Conservation (phyloP, 169 alveolate species). For the Plasmodium vinckei region DNA sequence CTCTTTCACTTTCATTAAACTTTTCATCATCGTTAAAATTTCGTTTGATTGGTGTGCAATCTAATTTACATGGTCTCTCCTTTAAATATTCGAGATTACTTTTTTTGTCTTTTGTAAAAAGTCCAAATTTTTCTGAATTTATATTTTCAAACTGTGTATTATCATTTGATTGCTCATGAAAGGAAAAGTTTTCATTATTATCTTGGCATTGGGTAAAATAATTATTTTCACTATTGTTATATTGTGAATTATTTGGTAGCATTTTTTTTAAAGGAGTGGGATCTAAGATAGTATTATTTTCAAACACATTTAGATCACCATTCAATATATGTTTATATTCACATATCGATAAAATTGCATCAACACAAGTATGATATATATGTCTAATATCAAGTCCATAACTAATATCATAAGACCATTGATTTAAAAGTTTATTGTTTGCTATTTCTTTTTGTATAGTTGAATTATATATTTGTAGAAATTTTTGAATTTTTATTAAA, state of each 20-base stretch:
- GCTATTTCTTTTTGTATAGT: constrained; percentile 74
- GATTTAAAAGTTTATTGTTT: constrained; percentile 23
- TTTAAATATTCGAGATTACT: constrained; percentile 27
- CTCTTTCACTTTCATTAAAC: neutral
- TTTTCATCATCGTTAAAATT: neutral
- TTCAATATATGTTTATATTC: constrained; percentile 36
- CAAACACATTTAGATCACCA: neutral
- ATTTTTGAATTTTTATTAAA: constrained; percentile 35
- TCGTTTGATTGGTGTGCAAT: constrained; percentile 61
- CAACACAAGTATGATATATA: constrained; percentile 65
- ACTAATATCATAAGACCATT: constrained; percentile 69
- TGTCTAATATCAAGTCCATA: constrained; percentile 69
- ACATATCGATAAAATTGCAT: constrained; percentile 56
- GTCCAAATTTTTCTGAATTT: constrained; percentile 5
- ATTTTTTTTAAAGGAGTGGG: neutral
- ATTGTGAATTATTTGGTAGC: neutral
- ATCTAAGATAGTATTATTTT: constrained; percentile 35
- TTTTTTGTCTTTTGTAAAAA: constrained; percentile 37
- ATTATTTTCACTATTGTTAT: neutral
- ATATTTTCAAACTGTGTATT: neutral
- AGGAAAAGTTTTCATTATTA: too few relatives aligned
- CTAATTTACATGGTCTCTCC: constrained; percentile 50
- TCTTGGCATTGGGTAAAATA: too few relatives aligned
- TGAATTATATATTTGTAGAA: constrained; percentile 52
- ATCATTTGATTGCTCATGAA: neutral